Percentiles rank a stretch among this genome's conserved stretches.
These are phyloP conservation scores for Colletotrichum sp. DNA, from an alignment of 2,329 filamentous ascomycete species.

Conservation along the genomic window DNA sequence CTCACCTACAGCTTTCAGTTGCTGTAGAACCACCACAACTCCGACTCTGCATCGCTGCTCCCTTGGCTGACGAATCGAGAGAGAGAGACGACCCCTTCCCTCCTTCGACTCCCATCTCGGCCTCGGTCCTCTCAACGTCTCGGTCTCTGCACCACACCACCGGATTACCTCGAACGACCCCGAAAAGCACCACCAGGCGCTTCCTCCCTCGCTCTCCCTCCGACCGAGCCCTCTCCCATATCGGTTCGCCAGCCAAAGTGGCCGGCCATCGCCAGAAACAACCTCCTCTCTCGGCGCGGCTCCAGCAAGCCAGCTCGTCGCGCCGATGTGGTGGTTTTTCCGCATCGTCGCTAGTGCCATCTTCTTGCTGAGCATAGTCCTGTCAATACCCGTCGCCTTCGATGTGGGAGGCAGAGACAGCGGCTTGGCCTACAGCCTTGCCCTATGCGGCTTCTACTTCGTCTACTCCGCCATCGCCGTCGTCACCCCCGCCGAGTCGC, in stretches of 20 bases:
- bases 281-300: slow-evolving; percentile 24
- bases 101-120: background rate
- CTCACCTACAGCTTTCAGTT: background rate
- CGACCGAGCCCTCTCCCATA: background rate
- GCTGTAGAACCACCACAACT: background rate
- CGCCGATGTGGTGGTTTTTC: slow-evolving; percentile 81
- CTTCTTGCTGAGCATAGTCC: slow-evolving; percentile 90
- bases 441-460: slow-evolving; percentile 90
- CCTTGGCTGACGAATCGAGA: background rate
- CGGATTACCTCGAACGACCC: background rate
- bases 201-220: background rate
- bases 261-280: background rate
- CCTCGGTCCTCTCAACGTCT: slow-evolving; percentile 1
- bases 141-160: background rate
- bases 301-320: slow-evolving; percentile 30
- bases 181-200: background rate
- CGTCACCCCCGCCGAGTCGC: slow-evolving; percentile 78
- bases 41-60: background rate
- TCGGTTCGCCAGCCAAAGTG: slow-evolving; percentile 11
- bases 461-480: slow-evolving; percentile 82
- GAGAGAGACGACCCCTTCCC: background rate
- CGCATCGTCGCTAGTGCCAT: slow-evolving; percentile 78
- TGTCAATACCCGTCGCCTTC: slow-evolving; percentile 96
- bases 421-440: slow-evolving; percentile 90
- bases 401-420: slow-evolving; percentile 96